Evolutionary conservation across 768 basidiomycete genomes (phyloP).

Genomic region (Russula virescens): DNA sequence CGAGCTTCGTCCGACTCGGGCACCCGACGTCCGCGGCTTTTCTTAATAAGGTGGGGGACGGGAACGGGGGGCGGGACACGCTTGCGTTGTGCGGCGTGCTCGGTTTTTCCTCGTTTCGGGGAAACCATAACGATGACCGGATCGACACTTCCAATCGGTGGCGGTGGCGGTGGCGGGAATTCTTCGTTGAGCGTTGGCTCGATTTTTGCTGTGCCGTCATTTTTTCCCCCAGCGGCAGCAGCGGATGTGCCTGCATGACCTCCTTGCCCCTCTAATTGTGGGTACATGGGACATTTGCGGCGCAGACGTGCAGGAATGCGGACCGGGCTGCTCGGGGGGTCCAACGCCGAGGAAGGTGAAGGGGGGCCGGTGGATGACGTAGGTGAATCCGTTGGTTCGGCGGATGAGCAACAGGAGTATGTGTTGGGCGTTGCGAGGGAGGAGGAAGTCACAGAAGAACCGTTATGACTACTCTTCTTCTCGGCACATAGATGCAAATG

Average conservation of each 20-base stretch:
- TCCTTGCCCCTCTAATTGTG: background rate
- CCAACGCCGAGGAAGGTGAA: background rate
- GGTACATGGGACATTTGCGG: constrained; percentile 17
- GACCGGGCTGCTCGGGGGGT: constrained; percentile 5
- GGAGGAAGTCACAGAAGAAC: background rate
- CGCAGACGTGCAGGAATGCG: constrained; percentile 17
- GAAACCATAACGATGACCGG: background rate
- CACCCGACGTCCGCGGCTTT: constrained; percentile 72
- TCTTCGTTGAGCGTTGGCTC: background rate
- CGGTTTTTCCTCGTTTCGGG: background rate
- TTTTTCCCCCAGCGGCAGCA: background rate
- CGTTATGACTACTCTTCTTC: background rate
- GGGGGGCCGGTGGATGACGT: background rate
- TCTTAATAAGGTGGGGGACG: constrained; percentile 76
- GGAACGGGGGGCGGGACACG: constrained; percentile 44
- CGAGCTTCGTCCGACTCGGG: constrained; percentile 36
- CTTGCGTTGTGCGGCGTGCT: background rate
- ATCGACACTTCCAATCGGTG: background rate
- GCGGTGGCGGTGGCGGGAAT: background rate
- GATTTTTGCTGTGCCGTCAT: background rate
- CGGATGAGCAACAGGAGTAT: constrained; percentile 15
- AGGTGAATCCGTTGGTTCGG: background rate
- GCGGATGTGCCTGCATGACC: background rate
- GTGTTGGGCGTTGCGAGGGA: background rate
- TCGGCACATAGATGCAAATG: constrained; percentile 1